Evolutionary conservation across 2,329 filamentous ascomycete species (phyloP).

Genomic region (Phaeomoniella chlamydospora): DNA sequence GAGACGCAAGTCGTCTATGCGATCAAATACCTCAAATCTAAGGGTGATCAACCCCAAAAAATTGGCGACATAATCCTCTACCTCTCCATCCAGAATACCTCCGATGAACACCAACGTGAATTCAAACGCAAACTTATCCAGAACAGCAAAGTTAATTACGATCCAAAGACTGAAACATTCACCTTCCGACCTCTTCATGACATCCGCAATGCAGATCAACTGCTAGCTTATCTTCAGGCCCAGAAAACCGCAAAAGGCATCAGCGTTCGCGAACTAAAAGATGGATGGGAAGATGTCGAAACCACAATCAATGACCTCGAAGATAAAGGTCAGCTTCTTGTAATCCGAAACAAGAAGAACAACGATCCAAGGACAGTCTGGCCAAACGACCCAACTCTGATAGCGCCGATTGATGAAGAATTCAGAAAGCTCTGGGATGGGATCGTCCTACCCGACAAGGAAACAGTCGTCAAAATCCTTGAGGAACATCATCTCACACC

Average conservation of each 20-base stretch:
- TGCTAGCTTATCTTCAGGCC: conserved; percentile 67
- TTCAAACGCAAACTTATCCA: conserved; percentile 7
- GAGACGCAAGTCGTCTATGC: conserved; percentile 82
- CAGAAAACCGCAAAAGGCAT: conserved; percentile 72
- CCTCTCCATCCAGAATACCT: conserved; percentile 34
- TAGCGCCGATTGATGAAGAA: conserved; percentile 62
- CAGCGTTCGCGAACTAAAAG: conserved; percentile 78
- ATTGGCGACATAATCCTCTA: conserved; percentile 15
- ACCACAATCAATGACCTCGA: conserved; percentile 67
- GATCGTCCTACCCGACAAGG: conserved; percentile 61
- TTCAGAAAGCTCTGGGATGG: conserved; percentile 75
- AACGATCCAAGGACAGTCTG: conserved; percentile 74
- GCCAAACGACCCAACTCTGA: conserved; percentile 69
- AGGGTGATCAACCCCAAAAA: conserved; percentile 24
- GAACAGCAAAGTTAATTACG: conserved; percentile 46
- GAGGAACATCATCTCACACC: conserved; percentile 68
- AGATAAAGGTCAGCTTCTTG: conserved; percentile 61
- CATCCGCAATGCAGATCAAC: conserved; percentile 61
- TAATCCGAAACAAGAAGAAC: conserved; percentile 86
- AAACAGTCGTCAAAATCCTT: conserved; percentile 54
- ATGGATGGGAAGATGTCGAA: conserved; percentile 82
- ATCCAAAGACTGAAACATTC: conserved; percentile 52
- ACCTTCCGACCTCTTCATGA: conserved; percentile 71
- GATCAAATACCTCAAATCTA: conserved; percentile 65
- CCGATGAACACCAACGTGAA: not conserved